Conservation (phyloP, 2,329 filamentous ascomycete species). For the Aspergillus fijiensis region DNA sequence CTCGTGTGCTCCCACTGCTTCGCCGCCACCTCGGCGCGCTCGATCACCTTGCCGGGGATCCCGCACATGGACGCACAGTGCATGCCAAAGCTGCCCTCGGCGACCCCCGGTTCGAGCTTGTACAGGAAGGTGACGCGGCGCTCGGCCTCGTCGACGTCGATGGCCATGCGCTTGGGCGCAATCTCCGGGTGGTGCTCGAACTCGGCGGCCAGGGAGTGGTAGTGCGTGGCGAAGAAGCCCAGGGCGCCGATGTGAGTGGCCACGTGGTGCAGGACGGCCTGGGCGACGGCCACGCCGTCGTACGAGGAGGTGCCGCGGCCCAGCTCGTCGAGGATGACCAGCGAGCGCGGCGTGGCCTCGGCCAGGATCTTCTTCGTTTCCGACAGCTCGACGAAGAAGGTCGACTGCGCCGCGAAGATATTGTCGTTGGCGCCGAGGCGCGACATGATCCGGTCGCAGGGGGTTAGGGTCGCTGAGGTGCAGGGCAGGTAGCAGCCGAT, state of each 20-base stretch:
- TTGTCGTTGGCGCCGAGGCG: slow-evolving; percentile 97
- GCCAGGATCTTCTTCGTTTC: slow-evolving; percentile 98
- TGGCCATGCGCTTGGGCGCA: slow-evolving; percentile 83
- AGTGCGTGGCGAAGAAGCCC: slow-evolving; percentile 97
- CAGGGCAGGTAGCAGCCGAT: slow-evolving; percentile 92
- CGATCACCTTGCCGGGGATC: slow-evolving; percentile 78
- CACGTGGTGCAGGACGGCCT: slow-evolving; percentile 94
- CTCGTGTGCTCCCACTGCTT: slow-evolving; percentile 94
- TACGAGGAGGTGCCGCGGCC: slow-evolving; percentile 93
- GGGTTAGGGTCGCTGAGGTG: slow-evolving; percentile 76
- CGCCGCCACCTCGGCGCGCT: slow-evolving; percentile 83
- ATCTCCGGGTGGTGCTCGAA: slow-evolving; percentile 90
- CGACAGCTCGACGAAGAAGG: slow-evolving; percentile 95
- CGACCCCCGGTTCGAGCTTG: slow-evolving; percentile 87
- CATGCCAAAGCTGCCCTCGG: slow-evolving; percentile 97
- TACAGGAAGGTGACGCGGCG: slow-evolving; percentile 95
- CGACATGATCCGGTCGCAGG: slow-evolving; percentile 97
- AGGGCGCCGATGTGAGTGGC: slow-evolving; percentile 89
- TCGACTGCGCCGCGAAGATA: slow-evolving; percentile 96
- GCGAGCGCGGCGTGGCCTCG: slow-evolving; percentile 87
- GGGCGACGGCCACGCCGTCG: slow-evolving; percentile 93
- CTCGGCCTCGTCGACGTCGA: slow-evolving; percentile 81
- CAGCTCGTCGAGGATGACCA: slow-evolving; percentile 95
- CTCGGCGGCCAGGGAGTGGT: slow-evolving; percentile 88
- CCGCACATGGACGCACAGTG: slow-evolving; percentile 98